phyloP scores from a whole-genome alignment of 2,329 filamentous ascomycete genomes.

The Aureobasidium sp. region DNA sequence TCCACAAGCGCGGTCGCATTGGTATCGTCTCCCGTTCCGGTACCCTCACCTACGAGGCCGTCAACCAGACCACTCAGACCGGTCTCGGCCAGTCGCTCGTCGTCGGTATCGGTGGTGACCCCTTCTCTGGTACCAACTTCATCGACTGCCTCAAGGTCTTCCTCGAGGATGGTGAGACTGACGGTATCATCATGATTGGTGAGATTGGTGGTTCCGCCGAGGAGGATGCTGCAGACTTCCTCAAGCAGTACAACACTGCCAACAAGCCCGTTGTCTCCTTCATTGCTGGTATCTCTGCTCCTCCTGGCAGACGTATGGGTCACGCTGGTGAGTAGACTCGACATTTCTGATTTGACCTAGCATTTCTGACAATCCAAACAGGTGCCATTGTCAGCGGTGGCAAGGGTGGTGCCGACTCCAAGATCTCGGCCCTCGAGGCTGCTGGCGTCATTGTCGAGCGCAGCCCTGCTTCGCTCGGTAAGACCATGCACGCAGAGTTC shows the following conservation, averaged over 20 bases:
- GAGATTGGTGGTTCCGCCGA: slow-evolving; percentile 97
- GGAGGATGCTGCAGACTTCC: slow-evolving; percentile 95
- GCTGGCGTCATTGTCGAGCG: slow-evolving; percentile 95
- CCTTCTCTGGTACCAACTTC: slow-evolving; percentile 98
- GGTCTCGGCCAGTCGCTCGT: slow-evolving; percentile 97
- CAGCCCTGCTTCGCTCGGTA: slow-evolving; percentile 84
- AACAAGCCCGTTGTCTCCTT: slow-evolving; percentile 97
- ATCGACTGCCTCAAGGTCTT: slow-evolving; percentile 99
- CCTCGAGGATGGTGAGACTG: slow-evolving; percentile 89
- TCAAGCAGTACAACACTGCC: slow-evolving; percentile 82
- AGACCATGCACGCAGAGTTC: slow-evolving; percentile 91
- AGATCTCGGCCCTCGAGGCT: slow-evolving; percentile 88
- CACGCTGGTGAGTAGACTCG: slow-evolving; percentile 63
- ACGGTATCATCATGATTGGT: slow-evolving; percentile 99
- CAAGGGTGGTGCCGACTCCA: slow-evolving; percentile 96
- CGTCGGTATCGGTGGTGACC: slow-evolving; percentile 95
- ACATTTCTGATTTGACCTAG: not conserved
- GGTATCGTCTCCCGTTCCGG: slow-evolving; percentile 98
- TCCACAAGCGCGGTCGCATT: slow-evolving; percentile 98
- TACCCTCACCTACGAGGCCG: slow-evolving; percentile 97
- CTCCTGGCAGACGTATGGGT: slow-evolving; percentile 93
- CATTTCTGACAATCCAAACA: slow-evolving; percentile 20
- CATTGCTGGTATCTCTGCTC: slow-evolving; percentile 96
- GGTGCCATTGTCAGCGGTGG: slow-evolving; percentile 91
- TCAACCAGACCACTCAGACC: slow-evolving; percentile 97